Conservation (phyloP, 257 asterid species). For the Penstemon barbatus region DNA sequence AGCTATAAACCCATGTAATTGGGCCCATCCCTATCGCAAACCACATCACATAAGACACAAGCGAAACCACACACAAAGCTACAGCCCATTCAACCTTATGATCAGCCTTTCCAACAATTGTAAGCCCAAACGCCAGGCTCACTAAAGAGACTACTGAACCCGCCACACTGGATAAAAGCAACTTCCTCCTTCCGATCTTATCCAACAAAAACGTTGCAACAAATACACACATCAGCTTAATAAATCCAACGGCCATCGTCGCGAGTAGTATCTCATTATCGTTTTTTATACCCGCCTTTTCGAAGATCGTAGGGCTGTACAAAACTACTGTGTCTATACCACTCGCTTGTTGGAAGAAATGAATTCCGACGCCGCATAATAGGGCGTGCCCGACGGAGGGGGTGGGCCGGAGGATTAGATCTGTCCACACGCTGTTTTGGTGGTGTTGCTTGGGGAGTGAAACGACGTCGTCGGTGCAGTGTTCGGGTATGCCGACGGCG, state of each 20-base stretch:
- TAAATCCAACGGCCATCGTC: conserved; percentile 61
- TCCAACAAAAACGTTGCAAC: conserved; percentile 53
- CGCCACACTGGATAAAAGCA: conserved; percentile 24
- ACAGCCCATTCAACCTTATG: conserved; percentile 31
- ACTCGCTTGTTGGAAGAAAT: conserved; percentile 64
- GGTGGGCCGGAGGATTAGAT: conserved; percentile 52
- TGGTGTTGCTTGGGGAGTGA: conserved; percentile 31
- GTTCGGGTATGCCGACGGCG: conserved; percentile 63
- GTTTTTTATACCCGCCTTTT: conserved; percentile 45
- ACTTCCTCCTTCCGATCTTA: conserved; percentile 28
- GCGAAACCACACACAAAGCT: conserved; percentile 21
- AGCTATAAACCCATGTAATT: conserved; percentile 38
- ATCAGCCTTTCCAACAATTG: conserved; percentile 20
- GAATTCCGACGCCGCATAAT: conserved; percentile 54
- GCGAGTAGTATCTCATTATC: conserved; percentile 44
- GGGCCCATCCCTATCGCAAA: conserved; percentile 40
- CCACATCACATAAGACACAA: conserved; percentile 30
- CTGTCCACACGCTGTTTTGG: conserved; percentile 53
- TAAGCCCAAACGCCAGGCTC: conserved; percentile 31
- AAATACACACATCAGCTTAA: conserved; percentile 53
- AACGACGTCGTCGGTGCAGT: conserved; percentile 47
- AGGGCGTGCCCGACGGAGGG: conserved; percentile 55
- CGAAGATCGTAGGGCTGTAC: conserved; percentile 56
- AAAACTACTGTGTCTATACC: conserved; percentile 69
- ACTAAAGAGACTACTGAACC: conserved; percentile 22